These are phyloP conservation scores for Emergomyces orientalis DNA, from an alignment of 2,329 filamentous ascomycete genomes.

Conservation along the genomic window DNA sequence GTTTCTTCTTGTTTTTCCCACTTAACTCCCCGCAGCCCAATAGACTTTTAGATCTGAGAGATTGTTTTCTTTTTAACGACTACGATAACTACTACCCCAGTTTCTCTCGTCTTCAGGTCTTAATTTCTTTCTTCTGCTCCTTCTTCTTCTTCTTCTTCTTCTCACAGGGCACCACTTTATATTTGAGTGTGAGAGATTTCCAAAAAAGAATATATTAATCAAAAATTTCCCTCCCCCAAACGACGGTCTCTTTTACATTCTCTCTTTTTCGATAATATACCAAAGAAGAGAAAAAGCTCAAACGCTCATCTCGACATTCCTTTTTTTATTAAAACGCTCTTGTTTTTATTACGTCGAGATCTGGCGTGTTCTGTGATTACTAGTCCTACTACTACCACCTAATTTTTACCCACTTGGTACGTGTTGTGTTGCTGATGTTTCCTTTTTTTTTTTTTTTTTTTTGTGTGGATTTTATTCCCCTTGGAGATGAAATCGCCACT, in stretches of 20 bases:
- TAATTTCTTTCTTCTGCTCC: too few relatives aligned
- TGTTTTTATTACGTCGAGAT: not conserved
- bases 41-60: conserved; percentile 11
- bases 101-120: conserved; percentile 14
- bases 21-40: not conserved
- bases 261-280: not conserved
- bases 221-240: not conserved
- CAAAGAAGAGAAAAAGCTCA: not conserved
- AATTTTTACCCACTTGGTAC: not conserved
- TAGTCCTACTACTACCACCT: not conserved
- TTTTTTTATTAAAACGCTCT: not conserved
- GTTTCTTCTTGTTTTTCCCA: conserved; percentile 7
- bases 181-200: conserved; percentile 18
- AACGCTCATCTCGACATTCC: not conserved
- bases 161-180: conserved; percentile 7
- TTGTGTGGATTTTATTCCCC: not conserved
- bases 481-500: not conserved
- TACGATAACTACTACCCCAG: conserved; percentile 4
- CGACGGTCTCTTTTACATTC: conserved; percentile 1
- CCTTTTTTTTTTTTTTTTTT: not conserved
- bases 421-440: not conserved
- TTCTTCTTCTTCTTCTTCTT: conserved; percentile 16
- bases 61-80: conserved; percentile 5
- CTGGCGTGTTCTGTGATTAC: conserved; percentile 2
- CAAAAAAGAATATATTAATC: conserved; percentile 6